These are phyloP conservation scores for Aureococcus anophagefferens DNA, from an alignment of 108 stramenopile genomes.

Conservation along the genomic window DNA sequence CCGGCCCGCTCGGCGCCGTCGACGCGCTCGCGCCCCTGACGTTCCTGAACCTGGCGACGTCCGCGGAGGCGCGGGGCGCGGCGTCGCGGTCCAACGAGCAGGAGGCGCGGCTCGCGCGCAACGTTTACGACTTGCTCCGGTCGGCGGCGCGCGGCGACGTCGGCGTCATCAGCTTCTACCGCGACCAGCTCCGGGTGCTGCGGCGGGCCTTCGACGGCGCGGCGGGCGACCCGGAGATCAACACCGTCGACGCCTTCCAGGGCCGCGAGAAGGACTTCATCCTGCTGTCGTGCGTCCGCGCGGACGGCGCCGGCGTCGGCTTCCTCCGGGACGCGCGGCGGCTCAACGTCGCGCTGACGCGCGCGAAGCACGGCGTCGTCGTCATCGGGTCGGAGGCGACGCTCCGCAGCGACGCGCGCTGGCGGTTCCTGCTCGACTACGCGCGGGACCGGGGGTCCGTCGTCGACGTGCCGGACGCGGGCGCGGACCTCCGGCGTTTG, in stretches of 20 bases:
- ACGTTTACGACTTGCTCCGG: conserved; percentile 25
- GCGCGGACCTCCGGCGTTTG: background rate
- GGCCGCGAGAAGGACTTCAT: conserved; percentile 85
- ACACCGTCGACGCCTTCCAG: conserved; percentile 90
- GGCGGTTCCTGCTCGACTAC: background rate
- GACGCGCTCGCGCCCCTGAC: conserved; percentile 25
- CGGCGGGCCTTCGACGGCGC: conserved; percentile 28
- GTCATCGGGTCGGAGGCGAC: conserved; percentile 13
- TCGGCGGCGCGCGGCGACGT: conserved; percentile 27
- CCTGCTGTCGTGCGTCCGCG: conserved; percentile 72
- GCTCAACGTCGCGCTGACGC: conserved; percentile 25
- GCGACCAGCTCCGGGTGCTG: conserved; percentile 67
- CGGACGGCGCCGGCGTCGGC: conserved; percentile 5
- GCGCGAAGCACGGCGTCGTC: conserved; percentile 10
- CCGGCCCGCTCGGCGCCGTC: conserved; percentile 17
- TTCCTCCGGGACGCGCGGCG: conserved; percentile 37
- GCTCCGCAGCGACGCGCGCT: background rate
- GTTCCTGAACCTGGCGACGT: conserved; percentile 14
- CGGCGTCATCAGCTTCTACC: conserved; percentile 80
- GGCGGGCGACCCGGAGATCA: conserved; percentile 58
- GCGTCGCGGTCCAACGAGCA: conserved; percentile 11
- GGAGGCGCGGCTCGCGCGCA: conserved; percentile 28
- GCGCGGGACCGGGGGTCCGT: background rate
- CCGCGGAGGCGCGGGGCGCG: background rate
- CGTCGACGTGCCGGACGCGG: background rate